Base-by-base conservation (phyloP, 192 early-diverging fungal species). In the Umbelopsis vinacea region DNA sequence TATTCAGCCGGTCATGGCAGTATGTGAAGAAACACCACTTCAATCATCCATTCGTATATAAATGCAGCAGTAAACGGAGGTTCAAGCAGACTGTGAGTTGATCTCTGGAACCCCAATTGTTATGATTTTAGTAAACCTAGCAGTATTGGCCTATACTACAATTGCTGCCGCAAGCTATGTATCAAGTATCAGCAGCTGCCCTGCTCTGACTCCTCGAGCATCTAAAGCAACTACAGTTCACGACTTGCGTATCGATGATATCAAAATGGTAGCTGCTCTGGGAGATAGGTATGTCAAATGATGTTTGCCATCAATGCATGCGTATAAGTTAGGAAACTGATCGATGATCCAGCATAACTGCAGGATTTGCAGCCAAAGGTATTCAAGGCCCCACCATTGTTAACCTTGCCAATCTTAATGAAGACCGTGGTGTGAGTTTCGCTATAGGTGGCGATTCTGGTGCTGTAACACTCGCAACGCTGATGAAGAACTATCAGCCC, bases 181-280 rank as follows among this genome's bases (percentile, higher is more conserved):
- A 4, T 38, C 21, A 5, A 47, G 35, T 47, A 71, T 75, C 37
- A 50, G 24, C 23, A 38, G 57, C 57, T 88, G 87, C 52, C 82
- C 85, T 21, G 43, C 81, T 22, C 69, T 88, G 23, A 43, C 81
- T 14, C 76, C 80, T 4, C 78, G 87, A 11, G 21, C n/a, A 10
- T 40, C 71, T 38, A 67, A 54, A 9, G 70, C 84, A n/a, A 75
- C 68, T 40, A 72, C 50, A 53, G 76, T 89, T 21, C 78, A 82
- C 52, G 87, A 89, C 69, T 75, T 86, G 43, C 73, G 87, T 47
- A 60, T 79, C 46, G 88, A 89, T 47, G 86, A 89, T 74, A 83
- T 89, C 66, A 81, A 76, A 43, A 74, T 86, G n/a, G 67, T 88
- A 37, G 83, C 76, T 24, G 84, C 83, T 14, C 73, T 89, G 23